A percentile compares a stretch with the other conserved stretches of the same genome.
Conservation (phyloP, 495 filamentous ascomycete species). For the Penicillium macrosclerotiorum region DNA sequence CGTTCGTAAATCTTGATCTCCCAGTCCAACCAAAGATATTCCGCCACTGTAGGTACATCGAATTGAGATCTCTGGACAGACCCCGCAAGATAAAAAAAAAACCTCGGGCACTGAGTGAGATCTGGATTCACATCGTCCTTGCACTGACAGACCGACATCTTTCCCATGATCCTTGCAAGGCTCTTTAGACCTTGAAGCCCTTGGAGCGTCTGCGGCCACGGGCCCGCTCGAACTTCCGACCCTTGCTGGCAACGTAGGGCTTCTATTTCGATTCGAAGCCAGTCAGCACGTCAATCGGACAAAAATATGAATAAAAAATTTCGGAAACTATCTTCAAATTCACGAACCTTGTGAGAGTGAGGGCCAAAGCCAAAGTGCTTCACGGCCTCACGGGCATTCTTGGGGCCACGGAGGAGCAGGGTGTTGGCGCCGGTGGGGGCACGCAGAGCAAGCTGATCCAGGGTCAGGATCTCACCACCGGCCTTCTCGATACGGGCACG, state of each 20-base stretch:
- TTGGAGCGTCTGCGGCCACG: conserved; percentile 94
- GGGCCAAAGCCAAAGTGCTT: conserved; percentile 99
- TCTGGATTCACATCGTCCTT: conserved; percentile 8
- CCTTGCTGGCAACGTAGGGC: conserved; percentile 96
- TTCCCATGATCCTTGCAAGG: conserved; percentile 13
- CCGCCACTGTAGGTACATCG: conserved; percentile 28
- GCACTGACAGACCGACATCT: conserved; percentile 11
- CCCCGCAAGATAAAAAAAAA: conserved; percentile 19
- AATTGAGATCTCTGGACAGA: conserved; percentile 22
- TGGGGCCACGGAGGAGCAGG: conserved; percentile 89
- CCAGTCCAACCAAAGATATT: conserved; percentile 23
- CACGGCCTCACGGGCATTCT: conserved; percentile 93
- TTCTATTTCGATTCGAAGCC: conserved; percentile 53
- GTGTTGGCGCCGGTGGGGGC: conserved; percentile 94
- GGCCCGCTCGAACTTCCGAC: conserved; percentile 97
- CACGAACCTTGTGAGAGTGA: conserved; percentile 91
- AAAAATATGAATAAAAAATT: not conserved
- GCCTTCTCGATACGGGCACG: conserved; percentile 88
- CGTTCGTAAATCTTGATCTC: conserved; percentile 24
- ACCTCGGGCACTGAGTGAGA: conserved; percentile 11
- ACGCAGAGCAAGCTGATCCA: conserved; percentile 93
- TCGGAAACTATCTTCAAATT: not conserved
- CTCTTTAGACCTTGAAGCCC: conserved; percentile 95
- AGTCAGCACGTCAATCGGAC: not conserved
- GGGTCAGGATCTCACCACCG: conserved; percentile 88